Conservation (phyloP, 352 stramenopile species). For the Globisporangium parvum region DNA sequence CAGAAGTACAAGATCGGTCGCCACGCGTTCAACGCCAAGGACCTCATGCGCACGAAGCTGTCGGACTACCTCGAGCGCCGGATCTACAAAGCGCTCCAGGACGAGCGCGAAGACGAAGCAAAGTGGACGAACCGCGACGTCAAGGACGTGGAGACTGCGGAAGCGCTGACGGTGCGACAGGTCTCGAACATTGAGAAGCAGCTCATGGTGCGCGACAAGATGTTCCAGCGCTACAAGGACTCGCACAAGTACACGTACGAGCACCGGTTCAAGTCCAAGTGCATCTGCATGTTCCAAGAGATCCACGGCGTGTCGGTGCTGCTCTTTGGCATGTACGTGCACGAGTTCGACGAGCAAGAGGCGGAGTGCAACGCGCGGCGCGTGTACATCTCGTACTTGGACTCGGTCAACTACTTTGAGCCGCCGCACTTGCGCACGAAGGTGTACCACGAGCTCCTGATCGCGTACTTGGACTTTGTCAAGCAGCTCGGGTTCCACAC, state of each 20-base stretch:
- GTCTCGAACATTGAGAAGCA: slow-evolving; percentile 96
- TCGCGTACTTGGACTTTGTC: slow-evolving; percentile 98
- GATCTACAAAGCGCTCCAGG: slow-evolving; percentile 85
- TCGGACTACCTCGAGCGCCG: slow-evolving; percentile 93
- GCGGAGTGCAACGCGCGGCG: slow-evolving; percentile 91
- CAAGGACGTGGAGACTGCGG: slow-evolving; percentile 88
- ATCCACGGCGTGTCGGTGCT: slow-evolving; percentile 99
- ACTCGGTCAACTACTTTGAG: slow-evolving; percentile 99
- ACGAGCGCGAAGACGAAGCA: slow-evolving; percentile 83
- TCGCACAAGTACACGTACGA: slow-evolving; percentile 86
- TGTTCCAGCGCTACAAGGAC: slow-evolving; percentile 93
- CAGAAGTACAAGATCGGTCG: slow-evolving; percentile 77
- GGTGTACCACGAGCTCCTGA: slow-evolving; percentile 98
- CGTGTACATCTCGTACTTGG: slow-evolving; percentile 99
- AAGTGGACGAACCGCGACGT: slow-evolving; percentile 77
- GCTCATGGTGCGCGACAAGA: slow-evolving; percentile 93
- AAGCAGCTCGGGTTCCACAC: slow-evolving; percentile 96
- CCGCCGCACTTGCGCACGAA: slow-evolving; percentile 95
- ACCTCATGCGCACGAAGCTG: slow-evolving; percentile 92
- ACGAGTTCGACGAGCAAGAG: slow-evolving; percentile 98
- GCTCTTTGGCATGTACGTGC: slow-evolving; percentile 99
- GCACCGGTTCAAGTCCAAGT: slow-evolving; percentile 95
- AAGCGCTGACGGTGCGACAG: slow-evolving; percentile 91
- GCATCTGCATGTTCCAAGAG: slow-evolving; percentile 99
- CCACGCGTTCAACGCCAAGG: slow-evolving; percentile 91